phyloP scores from a whole-genome alignment of 1,139 yeast species.

The Oligophagozyma castellii region DNA sequence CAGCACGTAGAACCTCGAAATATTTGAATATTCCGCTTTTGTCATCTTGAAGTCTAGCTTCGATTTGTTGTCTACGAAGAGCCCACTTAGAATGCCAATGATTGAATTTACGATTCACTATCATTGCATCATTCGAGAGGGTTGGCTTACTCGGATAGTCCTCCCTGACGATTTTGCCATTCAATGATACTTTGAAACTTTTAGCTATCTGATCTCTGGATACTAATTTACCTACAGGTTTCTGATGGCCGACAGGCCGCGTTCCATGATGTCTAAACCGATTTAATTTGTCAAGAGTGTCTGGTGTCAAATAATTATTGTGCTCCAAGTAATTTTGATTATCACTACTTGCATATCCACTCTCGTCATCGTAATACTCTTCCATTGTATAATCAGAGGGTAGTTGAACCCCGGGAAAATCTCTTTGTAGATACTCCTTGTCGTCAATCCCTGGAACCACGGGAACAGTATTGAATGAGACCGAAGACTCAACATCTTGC shows the following conservation, averaged over 20 bases:
- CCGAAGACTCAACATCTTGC: conserved; percentile 10
- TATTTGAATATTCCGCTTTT: conserved; percentile 7
- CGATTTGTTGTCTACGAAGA: conserved; percentile 8
- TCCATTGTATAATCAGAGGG: conserved; percentile 16
- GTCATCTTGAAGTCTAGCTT: conserved; percentile 7
- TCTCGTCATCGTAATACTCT: conserved; percentile 17
- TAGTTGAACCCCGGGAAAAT: conserved; percentile 13
- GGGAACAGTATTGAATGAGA: conserved; percentile 25
- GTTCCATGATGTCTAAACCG: conserved; percentile 1
- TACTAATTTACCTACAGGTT: conserved; percentile 3
- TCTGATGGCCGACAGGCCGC: conserved; percentile 2
- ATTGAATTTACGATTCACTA: conserved; percentile 14
- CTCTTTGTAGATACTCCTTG: conserved; percentile 10
- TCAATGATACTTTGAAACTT: conserved; percentile 11
- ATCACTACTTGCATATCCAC: conserved; percentile 7
- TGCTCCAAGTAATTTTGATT: conserved; percentile 5
- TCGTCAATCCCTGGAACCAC: conserved; percentile 9
- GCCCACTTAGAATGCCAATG: conserved; percentile 17
- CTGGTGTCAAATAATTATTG: conserved; percentile 5
- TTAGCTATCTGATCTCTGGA: conserved; percentile 3
- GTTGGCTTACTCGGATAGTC: conserved; percentile 25
- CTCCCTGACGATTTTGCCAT: conserved; percentile 20
- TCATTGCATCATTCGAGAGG: conserved; percentile 18
- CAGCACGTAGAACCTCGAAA: conserved; percentile 13
- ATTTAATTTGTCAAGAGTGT: conserved; percentile 2